Conservation (phyloP, 2,329 filamentous ascomycete species). For the Pseudofabraea citricarpa region DNA sequence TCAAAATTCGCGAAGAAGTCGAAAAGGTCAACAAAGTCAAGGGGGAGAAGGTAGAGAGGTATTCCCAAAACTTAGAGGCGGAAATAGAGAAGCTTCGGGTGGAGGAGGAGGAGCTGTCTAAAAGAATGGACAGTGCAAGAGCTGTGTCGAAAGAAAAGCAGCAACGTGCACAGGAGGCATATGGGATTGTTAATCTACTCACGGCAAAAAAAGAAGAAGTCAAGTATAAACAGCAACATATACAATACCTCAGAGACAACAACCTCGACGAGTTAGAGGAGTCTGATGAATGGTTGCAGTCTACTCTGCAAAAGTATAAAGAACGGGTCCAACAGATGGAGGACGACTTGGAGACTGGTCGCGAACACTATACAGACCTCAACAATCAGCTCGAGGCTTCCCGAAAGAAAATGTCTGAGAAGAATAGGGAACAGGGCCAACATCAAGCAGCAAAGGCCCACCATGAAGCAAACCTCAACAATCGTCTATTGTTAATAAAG, state of each 20-base stretch:
- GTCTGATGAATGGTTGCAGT: constrained; percentile 69
- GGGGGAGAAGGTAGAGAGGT: constrained; percentile 66
- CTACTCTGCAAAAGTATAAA: constrained; percentile 72
- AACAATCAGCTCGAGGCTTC: constrained; percentile 40
- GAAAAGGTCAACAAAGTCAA: constrained; percentile 82
- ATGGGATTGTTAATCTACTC: constrained; percentile 70
- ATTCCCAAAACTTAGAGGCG: constrained; percentile 56
- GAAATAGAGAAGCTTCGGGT: constrained; percentile 60
- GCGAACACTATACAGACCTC: constrained; percentile 62
- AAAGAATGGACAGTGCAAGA: constrained; percentile 57
- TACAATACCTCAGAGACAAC: constrained; percentile 66
- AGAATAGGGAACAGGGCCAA: constrained; percentile 65
- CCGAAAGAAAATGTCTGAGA: constrained; percentile 43
- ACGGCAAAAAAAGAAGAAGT: constrained; percentile 73
- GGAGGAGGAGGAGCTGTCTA: constrained; percentile 52
- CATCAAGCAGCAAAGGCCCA: constrained; percentile 82
- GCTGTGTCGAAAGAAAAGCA: constrained; percentile 57
- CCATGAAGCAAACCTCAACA: constrained; percentile 73
- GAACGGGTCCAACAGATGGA: constrained; percentile 63
- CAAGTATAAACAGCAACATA: constrained; percentile 62
- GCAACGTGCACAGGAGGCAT: constrained; percentile 68
- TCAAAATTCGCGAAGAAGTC: constrained; percentile 70
- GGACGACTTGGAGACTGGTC: constrained; percentile 58
- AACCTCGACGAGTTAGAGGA: constrained; percentile 76
- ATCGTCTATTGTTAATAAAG: constrained; percentile 69